phyloP scores from a whole-genome alignment of 805 yeast genomes.

The Osmozyma mogii region DNA sequence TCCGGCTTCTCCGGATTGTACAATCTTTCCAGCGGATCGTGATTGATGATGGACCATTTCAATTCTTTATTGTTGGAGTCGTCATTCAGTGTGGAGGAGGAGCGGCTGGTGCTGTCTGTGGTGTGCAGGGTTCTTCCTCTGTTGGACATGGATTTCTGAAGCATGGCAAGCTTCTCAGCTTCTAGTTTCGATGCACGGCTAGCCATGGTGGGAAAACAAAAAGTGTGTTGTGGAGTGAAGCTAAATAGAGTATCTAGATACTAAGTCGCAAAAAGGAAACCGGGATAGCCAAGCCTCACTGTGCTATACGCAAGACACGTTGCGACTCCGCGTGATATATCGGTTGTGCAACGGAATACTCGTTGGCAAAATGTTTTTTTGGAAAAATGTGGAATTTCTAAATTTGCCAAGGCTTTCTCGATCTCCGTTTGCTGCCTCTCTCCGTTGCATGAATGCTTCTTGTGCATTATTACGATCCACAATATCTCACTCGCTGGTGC shows the following conservation, averaged over 20 bases:
- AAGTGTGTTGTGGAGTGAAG: background rate
- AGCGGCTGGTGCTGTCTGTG: conserved; percentile 21
- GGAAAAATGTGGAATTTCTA: no score
- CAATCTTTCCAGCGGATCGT: conserved; percentile 67
- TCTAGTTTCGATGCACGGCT: conserved; percentile 31
- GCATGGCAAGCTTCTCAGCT: conserved; percentile 34
- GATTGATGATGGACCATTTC: conserved; percentile 61
- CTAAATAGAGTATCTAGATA: background rate
- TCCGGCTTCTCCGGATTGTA: conserved; percentile 8
- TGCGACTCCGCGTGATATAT: no score
- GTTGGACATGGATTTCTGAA: conserved; percentile 28
- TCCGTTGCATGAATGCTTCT: no score
- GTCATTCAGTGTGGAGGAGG: conserved; percentile 29
- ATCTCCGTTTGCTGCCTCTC: no score
- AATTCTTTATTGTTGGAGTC: conserved; percentile 32
- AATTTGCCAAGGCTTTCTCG: no score
- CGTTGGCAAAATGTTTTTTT: no score
- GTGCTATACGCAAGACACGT: no score
- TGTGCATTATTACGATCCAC: no score
- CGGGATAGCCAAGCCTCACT: no score
- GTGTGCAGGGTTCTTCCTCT: conserved; percentile 35
- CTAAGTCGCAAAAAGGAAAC: conserved; percentile 1
- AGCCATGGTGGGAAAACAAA: conserved; percentile 25
- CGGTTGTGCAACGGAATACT: no score
- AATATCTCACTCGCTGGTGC: no score